Conservation (phyloP, 2,329 filamentous ascomycete genomes). For the Fusarium secorum region DNA sequence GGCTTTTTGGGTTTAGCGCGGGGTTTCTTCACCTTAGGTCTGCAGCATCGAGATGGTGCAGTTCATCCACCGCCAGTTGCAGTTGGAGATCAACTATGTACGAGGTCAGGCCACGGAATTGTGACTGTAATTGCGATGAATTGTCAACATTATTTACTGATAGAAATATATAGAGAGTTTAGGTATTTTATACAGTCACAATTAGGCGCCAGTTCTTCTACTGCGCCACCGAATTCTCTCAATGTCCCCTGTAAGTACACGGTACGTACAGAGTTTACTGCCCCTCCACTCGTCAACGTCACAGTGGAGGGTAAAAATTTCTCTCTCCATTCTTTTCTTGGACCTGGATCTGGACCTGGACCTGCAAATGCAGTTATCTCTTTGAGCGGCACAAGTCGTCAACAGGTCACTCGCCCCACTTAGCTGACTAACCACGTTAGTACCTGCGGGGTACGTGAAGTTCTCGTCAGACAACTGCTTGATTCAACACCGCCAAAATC, state of each 20-base stretch:
- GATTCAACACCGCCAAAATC: no score
- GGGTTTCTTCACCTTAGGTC: not conserved
- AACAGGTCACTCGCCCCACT: no score
- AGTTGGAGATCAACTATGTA: not conserved
- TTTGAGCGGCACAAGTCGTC: no score
- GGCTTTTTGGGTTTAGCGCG: constrained; percentile 26
- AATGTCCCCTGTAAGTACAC: not conserved
- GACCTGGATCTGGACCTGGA: not conserved
- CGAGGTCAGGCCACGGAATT: constrained; percentile 4
- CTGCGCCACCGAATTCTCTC: constrained; percentile 20
- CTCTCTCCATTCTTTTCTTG: constrained; percentile 13
- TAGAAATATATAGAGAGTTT: not conserved
- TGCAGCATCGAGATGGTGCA: constrained; percentile 10
- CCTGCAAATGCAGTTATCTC: not conserved
- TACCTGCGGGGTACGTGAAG: no score
- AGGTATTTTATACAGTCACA: not conserved
- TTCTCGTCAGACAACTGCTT: no score
- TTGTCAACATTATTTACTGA: not conserved
- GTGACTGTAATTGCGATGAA: not conserved
- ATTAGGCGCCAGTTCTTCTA: not conserved
- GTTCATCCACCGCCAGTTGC: constrained; percentile 28
- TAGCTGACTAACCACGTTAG: no score
- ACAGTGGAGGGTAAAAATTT: constrained; percentile 39
- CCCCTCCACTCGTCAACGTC: constrained; percentile 39
- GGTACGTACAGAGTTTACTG: constrained; percentile 3